These are phyloP conservation scores for Bjerkandera adusta DNA, from an alignment of 1,284 basidiomycete genomes.

Conservation along the genomic window DNA sequence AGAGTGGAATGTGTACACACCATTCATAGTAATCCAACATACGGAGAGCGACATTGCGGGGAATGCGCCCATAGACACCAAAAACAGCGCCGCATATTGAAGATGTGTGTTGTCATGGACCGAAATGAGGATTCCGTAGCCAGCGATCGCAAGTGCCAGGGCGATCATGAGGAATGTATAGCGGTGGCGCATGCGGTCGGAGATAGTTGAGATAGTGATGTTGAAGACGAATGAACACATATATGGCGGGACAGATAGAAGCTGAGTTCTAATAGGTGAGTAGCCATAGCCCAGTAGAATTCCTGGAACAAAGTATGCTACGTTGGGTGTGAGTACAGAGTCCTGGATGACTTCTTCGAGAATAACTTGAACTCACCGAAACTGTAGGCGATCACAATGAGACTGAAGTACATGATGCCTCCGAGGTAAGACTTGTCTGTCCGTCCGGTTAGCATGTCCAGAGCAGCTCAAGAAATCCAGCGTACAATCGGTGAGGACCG, in stretches of 20 bases:
- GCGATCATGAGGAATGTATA: slow-evolving; percentile 21
- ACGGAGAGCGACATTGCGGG: slow-evolving; percentile 25
- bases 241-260: slow-evolving; percentile 48
- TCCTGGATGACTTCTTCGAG: too few species aligned
- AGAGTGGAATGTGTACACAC: too few species aligned
- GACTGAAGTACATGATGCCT: slow-evolving; percentile 25
- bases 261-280: slow-evolving; percentile 40
- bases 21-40: slow-evolving; percentile 28
- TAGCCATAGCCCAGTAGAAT: slow-evolving; percentile 39
- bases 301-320: slow-evolving; percentile 29
- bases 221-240: slow-evolving; percentile 24
- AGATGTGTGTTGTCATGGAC: slow-evolving; percentile 20
- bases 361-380: slow-evolving; percentile 16
- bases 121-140: slow-evolving; percentile 21
- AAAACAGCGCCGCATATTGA: slow-evolving; percentile 26
- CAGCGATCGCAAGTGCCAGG: slow-evolving; percentile 16
- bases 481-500: slow-evolving; percentile 23
- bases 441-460: too few species aligned
- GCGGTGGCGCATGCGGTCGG: slow-evolving; percentile 20
- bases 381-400: slow-evolving; percentile 25
- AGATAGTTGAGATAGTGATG: slow-evolving; percentile 21
- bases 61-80: slow-evolving; percentile 24
- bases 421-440: too few species aligned
- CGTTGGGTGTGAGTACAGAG: too few species aligned
- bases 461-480: too few species aligned